Conservation (phyloP, 345 rosid genomes). For the Moringa oleifera region DNA sequence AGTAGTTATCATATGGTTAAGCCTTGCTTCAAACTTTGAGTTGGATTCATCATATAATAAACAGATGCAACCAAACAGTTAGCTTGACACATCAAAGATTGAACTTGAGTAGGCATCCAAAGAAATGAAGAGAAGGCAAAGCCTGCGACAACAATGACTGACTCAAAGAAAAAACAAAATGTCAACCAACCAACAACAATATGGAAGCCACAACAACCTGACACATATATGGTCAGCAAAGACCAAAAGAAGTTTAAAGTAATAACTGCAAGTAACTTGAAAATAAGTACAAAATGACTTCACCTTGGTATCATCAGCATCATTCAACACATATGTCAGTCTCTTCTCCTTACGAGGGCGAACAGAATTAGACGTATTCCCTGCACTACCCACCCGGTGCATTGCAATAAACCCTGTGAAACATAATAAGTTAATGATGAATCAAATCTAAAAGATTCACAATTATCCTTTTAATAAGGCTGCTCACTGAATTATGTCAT, state of each 20-base stretch:
- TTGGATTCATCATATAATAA: neutral
- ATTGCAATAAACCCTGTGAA: constrained; percentile 47
- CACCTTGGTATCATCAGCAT: constrained; percentile 77
- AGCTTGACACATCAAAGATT: neutral
- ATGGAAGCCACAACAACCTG: neutral
- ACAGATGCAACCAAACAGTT: neutral
- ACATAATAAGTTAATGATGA: constrained; percentile 7
- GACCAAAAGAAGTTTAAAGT: neutral
- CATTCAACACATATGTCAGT: constrained; percentile 82
- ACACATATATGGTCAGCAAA: neutral
- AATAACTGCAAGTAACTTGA: neutral
- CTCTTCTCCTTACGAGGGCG: constrained; percentile 96
- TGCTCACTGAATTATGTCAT: too few relatives aligned
- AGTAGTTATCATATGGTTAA: neutral
- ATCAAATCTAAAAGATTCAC: neutral
- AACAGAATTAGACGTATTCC: constrained; percentile 74
- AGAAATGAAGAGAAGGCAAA: neutral
- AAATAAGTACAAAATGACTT: constrained; percentile 11
- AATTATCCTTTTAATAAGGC: too few relatives aligned
- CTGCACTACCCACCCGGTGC: constrained; percentile 99
- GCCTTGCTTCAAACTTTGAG: neutral
- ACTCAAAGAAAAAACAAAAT: too few relatives aligned
- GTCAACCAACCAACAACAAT: too few relatives aligned
- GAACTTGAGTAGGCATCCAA: neutral
- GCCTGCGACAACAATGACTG: neutral